Evolutionary conservation across 345 rosid species (phyloP), one percentile per base, ranked within the genome.

Genomic region (Erysimum cheiranthoides): DNA sequence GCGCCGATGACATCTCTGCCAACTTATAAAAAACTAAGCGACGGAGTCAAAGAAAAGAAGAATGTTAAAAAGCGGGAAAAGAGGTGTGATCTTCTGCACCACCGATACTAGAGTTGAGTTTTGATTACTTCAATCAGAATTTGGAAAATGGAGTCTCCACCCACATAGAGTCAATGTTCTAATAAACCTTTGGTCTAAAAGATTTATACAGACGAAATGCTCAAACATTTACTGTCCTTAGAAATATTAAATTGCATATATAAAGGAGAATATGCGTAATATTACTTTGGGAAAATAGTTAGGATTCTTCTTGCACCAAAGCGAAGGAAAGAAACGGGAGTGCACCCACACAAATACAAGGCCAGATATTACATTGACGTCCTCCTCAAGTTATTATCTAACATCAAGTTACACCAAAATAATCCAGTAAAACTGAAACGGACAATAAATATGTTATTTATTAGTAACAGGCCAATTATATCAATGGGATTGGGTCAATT

Each of bases 1-100:
- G 77, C 9, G 88, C 82, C 9, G 88, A 78, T 16, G 90, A 81
- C 89, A 89, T 87, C 43, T 70, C 66, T 77, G 9, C 35, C 3
- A 34, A 16, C 32, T 8, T 8, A 5, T 5, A 57, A 16, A 42
- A 32, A 40, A 11, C 8, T 10, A 54, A 38, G 61, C 40, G 12
- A 32, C 16, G 14, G 6, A 4, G 21, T 32, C 4, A 10, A 3
- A 11, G 43, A 36, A 27, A 53, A 1, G n/a, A 45, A 47, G 68
- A 50, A 72, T 49, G 68, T 72, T 39, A 14, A 1, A 1, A 60
- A 52, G 66, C 56, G 67, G 56, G 40, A 32, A 58, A 43, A 21
- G 57, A 46, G 45, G 31, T 31, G 35, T 42, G 66, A 53, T 38
- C 54, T n/a, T 5, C 18, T 21, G 36, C 49, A 21, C 49, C 1